These are phyloP conservation scores for Sphaerulina musiva DNA, from an alignment of 2,329 filamentous ascomycete genomes.

Conservation along the genomic window DNA sequence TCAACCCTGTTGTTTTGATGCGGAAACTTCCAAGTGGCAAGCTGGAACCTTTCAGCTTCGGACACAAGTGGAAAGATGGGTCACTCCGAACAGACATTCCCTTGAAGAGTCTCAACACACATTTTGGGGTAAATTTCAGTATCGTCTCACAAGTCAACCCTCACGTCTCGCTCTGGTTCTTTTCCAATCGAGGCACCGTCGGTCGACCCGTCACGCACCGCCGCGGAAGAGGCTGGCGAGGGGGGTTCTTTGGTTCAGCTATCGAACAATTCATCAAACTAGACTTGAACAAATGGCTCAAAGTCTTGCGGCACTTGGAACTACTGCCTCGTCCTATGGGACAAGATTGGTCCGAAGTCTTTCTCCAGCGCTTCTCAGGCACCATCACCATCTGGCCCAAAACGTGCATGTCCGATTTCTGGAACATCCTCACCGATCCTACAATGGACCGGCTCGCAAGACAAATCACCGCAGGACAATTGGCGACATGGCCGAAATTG, in stretches of 20 bases:
- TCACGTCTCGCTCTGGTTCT: conserved; percentile 98
- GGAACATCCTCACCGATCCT: conserved; percentile 79
- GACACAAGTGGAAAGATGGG: conserved; percentile 99
- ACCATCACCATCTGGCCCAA: conserved; percentile 97
- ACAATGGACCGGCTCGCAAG: conserved; percentile 65
- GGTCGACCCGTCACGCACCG: conserved; percentile 92
- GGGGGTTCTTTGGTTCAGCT: conserved; percentile 86
- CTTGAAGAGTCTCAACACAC: conserved; percentile 83
- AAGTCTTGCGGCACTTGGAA: conserved; percentile 86
- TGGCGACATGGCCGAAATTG: conserved; percentile 82
- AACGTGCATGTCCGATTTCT: conserved; percentile 70
- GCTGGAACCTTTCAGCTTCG: conserved; percentile 86
- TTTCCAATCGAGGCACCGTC: conserved; percentile 84
- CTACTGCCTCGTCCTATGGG: conserved; percentile 82
- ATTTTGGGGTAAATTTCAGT: conserved; percentile 98
- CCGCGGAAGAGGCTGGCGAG: conserved; percentile 87
- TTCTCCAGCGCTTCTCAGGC: conserved; percentile 89
- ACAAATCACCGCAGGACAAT: conserved; percentile 87
- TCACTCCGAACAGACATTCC: conserved; percentile 92
- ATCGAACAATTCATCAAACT: conserved; percentile 93
- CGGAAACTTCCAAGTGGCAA: conserved; percentile 71
- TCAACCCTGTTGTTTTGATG: conserved; percentile 92
- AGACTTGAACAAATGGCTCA: conserved; percentile 95
- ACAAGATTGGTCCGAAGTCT: conserved; percentile 95
- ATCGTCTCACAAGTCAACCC: conserved; percentile 87